Evolutionary conservation across 129 eudicot species (phyloP), one percentile per base, ranked within the genome.

Genomic region (Sambucus nigra): DNA sequence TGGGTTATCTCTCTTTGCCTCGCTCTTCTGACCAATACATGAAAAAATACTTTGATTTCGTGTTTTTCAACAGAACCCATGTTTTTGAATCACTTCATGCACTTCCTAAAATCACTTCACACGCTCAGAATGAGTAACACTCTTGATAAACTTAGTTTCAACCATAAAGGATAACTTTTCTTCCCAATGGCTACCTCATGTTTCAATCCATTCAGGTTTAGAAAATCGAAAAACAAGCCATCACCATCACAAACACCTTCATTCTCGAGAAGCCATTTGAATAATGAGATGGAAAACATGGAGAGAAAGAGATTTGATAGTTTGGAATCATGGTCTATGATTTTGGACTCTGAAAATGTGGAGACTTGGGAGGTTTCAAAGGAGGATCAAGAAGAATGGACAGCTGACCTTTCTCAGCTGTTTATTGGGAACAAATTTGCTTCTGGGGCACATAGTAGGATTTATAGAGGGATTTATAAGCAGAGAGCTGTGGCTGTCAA

Each of bases 241-340:
- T 47, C 70, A 47, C 57, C 80, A 25, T 41, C 66, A 33, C n/a
- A n/a, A n/a, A 86, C 76, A 19, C 58, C 80, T 31, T 65, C 88
- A 5, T 56, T 89, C 7, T 71, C 86, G 1, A 86, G 75, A 73
- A 68, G 71, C 14, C 77, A 71, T 15, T 71, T 76, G 83, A 83
- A 76, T 31, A 44, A 21, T 3, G 88, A 85, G 26, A 65, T 55
- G 57, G 83, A 75, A 27, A 82, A 72, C 61, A 79, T 86, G 89
- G 95, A 91, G 54, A 77, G 79, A 70, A 91, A 74, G 70, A 76
- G 95, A 62, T 82, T 91, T 45, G 95, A 91, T 51, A 91, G 99
- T 55, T 74, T 86, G 51, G 99, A 86, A 42, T 91, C 99, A 61
- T 92, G 95, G 99, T 92, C 99, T 22, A 86, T 92, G 99, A 92